Evolutionary conservation across 768 basidiomycete genomes (phyloP).

Genomic region (Dendrothele bispora): DNA sequence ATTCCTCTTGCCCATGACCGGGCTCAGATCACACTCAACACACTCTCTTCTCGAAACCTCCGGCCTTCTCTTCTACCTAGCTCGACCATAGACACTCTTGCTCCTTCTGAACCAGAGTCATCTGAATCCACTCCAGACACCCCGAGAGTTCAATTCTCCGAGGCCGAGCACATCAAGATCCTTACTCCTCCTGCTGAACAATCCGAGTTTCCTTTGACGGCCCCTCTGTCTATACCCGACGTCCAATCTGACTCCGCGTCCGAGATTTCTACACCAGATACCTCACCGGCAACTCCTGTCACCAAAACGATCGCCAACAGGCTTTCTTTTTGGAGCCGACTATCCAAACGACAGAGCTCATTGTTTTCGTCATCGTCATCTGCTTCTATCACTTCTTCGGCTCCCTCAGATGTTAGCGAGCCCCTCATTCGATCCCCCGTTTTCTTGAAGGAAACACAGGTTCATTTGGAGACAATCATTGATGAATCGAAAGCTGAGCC

Average conservation of each 20-base stretch:
- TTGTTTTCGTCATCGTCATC: conserved; percentile 20
- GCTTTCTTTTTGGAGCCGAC: conserved; percentile 73
- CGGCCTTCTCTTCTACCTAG: conserved; percentile 43
- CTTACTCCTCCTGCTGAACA: conserved; percentile 33
- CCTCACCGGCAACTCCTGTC: conserved; percentile 55
- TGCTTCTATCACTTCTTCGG: conserved; percentile 9
- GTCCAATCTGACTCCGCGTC: conserved; percentile 39
- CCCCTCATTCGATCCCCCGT: background rate
- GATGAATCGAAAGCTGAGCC: conserved; percentile 47
- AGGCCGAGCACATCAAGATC: conserved; percentile 44
- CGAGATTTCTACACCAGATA: conserved; percentile 46
- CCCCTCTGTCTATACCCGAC: conserved; percentile 3
- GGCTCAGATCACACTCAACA: conserved; percentile 52
- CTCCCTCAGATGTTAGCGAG: no score
- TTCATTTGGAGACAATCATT: conserved; percentile 29
- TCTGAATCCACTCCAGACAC: conserved; percentile 16
- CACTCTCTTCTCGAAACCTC: conserved; percentile 51
- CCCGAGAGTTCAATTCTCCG: conserved; percentile 55
- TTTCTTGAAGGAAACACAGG: background rate
- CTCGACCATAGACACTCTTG: conserved; percentile 20
- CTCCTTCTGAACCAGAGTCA: conserved; percentile 9
- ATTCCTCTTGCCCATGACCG: conserved; percentile 72
- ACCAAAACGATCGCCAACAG: conserved; percentile 63
- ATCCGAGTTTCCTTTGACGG: background rate
- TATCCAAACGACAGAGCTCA: conserved; percentile 47